phyloP scores from a whole-genome alignment of 805 yeast species.

The Diddensiella caesifluorescens region DNA sequence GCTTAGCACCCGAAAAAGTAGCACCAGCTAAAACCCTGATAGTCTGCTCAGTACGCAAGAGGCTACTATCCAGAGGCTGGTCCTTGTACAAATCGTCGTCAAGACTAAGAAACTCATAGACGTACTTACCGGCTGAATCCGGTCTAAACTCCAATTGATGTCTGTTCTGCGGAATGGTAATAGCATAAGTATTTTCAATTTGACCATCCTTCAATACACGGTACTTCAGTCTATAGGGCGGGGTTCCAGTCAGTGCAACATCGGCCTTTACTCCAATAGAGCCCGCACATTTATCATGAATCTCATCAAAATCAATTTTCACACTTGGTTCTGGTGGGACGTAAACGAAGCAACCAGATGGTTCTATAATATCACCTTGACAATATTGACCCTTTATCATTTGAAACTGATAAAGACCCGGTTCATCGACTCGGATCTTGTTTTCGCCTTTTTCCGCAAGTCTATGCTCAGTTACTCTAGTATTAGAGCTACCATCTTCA shows the following conservation, averaged over 20 bases:
- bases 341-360: constrained; percentile 50
- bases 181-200: constrained; percentile 28
- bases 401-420: constrained; percentile 63
- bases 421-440: constrained; percentile 33
- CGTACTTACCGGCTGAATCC: constrained; percentile 71
- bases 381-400: constrained; percentile 59
- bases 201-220: constrained; percentile 41
- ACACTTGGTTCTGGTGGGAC: constrained; percentile 51
- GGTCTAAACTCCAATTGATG: constrained; percentile 69
- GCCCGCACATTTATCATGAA: constrained; percentile 86
- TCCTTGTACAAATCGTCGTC: constrained; percentile 58
- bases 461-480: background rate
- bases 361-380: constrained; percentile 57
- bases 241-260: constrained; percentile 62
- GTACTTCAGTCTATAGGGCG: constrained; percentile 73
- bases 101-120: constrained; percentile 60
- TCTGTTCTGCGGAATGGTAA: constrained; percentile 35
- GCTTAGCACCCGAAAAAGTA: constrained; percentile 25
- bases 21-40: constrained; percentile 38
- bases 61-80: constrained; percentile 19
- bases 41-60: constrained; percentile 29
- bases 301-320: constrained; percentile 44
- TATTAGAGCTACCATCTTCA: constrained; percentile 17
- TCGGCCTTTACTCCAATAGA: constrained; percentile 79
- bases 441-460: constrained; percentile 20